Evolutionary conservation across 176 grass and related monocot genomes (phyloP).

Genomic region (Rhynchospora breviuscula): DNA sequence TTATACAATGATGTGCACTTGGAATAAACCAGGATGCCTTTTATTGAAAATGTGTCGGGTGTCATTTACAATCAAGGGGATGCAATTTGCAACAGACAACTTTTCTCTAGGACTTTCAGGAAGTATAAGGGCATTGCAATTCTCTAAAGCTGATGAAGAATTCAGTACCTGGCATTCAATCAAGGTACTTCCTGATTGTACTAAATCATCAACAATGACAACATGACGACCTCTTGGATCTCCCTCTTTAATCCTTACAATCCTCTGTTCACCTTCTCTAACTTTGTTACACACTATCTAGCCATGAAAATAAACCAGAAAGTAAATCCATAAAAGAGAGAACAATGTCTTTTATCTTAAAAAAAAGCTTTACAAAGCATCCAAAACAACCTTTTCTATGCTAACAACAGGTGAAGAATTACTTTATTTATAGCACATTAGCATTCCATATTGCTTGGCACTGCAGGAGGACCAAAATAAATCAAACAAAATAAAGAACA

Average conservation of each 20-base stretch:
- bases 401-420: not conserved
- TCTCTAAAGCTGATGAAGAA: not conserved
- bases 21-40: not conserved
- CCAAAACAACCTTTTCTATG: not conserved
- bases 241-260: constrained; percentile 93
- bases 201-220: constrained; percentile 93
- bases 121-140: not conserved
- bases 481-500: constrained; percentile 1
- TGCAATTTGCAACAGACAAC: not conserved
- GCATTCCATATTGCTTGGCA: not conserved
- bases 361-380: not conserved
- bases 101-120: not conserved
- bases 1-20: not conserved
- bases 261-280: constrained; percentile 85
- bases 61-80: too few species aligned
- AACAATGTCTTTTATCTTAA: not conserved
- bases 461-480: not conserved
- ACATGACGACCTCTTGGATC: constrained; percentile 72
- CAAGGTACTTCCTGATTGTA: constrained; percentile 90
- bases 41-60: not conserved
- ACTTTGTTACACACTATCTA: constrained; percentile 95
- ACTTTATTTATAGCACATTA: not conserved
- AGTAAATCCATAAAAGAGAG: not conserved
- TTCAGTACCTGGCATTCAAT: constrained; percentile 86
- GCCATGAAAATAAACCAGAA: constrained; percentile 1